phyloP scores from a whole-genome alignment of 2,329 filamentous ascomycete species.

The Colletotrichum simmondsii region DNA sequence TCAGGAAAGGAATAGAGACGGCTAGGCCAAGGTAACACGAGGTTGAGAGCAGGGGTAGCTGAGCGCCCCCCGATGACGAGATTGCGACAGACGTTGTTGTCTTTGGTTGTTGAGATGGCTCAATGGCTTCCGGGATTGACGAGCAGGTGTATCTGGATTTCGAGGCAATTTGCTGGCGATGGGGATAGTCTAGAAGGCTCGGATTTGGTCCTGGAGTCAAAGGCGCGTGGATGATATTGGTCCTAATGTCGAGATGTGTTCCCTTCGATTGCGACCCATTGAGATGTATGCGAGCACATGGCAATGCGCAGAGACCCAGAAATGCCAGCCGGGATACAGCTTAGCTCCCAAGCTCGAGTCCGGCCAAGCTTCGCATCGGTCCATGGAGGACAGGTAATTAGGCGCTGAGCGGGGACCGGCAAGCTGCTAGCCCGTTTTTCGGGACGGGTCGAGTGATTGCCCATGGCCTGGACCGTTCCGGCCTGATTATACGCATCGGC shows the following conservation, averaged over 20 bases:
- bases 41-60: slow-evolving; percentile 1
- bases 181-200: not conserved
- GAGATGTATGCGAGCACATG: not conserved
- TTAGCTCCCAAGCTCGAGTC: not conserved
- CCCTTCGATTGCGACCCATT: not conserved
- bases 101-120: not conserved
- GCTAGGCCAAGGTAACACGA: slow-evolving; percentile 3
- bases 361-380: slow-evolving; percentile 17
- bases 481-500: slow-evolving; percentile 1
- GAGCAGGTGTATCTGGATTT: not conserved
- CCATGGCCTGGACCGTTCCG: slow-evolving; percentile 18
- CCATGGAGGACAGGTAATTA: slow-evolving; percentile 8
- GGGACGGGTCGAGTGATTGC: slow-evolving; percentile 24
- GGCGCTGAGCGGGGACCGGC: slow-evolving; percentile 1
- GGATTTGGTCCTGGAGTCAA: not conserved
- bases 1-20: slow-evolving; percentile 2
- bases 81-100: not conserved
- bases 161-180: not conserved
- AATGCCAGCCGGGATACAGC: not conserved
- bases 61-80: not conserved
- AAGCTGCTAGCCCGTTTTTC: slow-evolving; percentile 11
- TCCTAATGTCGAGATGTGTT: not conserved
- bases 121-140: not conserved
- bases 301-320: not conserved
- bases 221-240: not conserved